phyloP scores from a whole-genome alignment of 1,139 yeast genomes.

The Wickerhamiella infanticola region DNA sequence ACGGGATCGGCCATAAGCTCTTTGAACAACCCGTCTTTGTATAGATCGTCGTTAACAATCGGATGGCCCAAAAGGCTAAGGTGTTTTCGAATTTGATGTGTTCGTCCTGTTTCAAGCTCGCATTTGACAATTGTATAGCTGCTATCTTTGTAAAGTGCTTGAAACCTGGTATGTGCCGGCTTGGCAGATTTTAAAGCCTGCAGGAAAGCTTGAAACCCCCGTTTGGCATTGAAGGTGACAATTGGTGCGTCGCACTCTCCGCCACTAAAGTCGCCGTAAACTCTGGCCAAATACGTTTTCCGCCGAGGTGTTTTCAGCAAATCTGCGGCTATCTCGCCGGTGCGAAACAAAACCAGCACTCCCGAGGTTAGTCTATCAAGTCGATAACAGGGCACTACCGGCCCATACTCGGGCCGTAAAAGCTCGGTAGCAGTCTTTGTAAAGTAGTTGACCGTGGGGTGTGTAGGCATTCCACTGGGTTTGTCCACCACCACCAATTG shows the following conservation, averaged over 20 bases:
- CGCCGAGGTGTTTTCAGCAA: slow-evolving; percentile 15
- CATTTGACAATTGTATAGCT: slow-evolving; percentile 42
- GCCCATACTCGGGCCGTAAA: slow-evolving; percentile 9
- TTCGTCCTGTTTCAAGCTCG: slow-evolving; percentile 55
- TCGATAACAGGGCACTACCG: slow-evolving; percentile 35
- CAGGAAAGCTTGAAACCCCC: slow-evolving; percentile 11
- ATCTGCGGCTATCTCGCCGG: slow-evolving; percentile 29
- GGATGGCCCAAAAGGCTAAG: slow-evolving; percentile 50
- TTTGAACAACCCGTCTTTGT: slow-evolving; percentile 20
- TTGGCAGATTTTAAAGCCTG: slow-evolving; percentile 10
- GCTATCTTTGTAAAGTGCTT: slow-evolving; percentile 22
- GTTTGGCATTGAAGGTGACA: slow-evolving; percentile 13
- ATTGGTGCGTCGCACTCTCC: slow-evolving; percentile 12
- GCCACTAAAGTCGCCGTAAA: background rate
- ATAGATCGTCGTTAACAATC: slow-evolving; percentile 51
- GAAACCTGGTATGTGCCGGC: slow-evolving; percentile 31
- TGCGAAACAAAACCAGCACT: slow-evolving; percentile 42
- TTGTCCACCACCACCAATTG: slow-evolving; percentile 47
- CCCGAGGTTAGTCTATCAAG: slow-evolving; percentile 69
- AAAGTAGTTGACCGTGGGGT: slow-evolving; percentile 55
- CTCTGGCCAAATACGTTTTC: slow-evolving; percentile 12
- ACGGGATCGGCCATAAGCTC: slow-evolving; percentile 9
- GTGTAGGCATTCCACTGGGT: slow-evolving; percentile 68
- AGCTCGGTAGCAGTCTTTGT: slow-evolving; percentile 50
- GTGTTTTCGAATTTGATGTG: slow-evolving; percentile 69